A percentile compares a stretch with the other conserved stretches of the same genome.
phyloP scores from a whole-genome alignment of 148 eudicot genomes.

The Spergularia marina region DNA sequence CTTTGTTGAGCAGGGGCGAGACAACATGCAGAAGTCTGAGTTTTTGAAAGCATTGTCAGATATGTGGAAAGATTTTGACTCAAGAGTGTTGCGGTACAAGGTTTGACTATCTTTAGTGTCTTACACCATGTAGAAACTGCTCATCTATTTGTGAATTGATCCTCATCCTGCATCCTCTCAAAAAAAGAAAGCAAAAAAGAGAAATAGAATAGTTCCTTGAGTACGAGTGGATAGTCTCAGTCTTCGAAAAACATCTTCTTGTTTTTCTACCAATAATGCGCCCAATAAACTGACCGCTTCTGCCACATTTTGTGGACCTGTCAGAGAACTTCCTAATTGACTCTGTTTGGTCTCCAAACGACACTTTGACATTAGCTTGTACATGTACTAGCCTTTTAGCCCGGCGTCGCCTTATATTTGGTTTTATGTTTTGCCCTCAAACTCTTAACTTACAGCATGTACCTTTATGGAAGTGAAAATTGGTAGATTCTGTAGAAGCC shows the following conservation, averaged over 20 bases:
- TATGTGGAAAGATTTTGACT: conserved; percentile 99
- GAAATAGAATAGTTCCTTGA: neutral
- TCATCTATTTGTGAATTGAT: neutral
- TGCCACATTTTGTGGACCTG: neutral
- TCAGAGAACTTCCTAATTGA: too few relatives aligned
- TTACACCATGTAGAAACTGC: neutral
- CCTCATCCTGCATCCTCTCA: neutral
- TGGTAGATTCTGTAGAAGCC: neutral
- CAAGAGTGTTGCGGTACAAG: conserved; percentile 96
- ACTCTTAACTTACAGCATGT: neutral
- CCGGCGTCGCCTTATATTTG: too few relatives aligned
- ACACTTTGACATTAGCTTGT: too few relatives aligned
- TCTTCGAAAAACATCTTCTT: neutral
- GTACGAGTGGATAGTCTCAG: neutral
- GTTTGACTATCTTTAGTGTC: conserved; percentile 40
- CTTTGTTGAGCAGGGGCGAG: conserved; percentile 69
- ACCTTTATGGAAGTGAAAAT: neutral
- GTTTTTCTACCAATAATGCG: neutral
- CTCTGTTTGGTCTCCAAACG: too few relatives aligned
- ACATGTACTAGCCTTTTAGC: too few relatives aligned
- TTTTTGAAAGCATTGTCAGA: conserved; percentile 88
- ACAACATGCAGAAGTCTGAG: conserved; percentile 97
- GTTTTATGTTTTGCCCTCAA: too few relatives aligned
- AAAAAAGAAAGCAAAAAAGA: neutral
- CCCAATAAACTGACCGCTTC: neutral